Conservation (phyloP, 192 early-diverging fungal species). For the Coemansia sp. region DNA sequence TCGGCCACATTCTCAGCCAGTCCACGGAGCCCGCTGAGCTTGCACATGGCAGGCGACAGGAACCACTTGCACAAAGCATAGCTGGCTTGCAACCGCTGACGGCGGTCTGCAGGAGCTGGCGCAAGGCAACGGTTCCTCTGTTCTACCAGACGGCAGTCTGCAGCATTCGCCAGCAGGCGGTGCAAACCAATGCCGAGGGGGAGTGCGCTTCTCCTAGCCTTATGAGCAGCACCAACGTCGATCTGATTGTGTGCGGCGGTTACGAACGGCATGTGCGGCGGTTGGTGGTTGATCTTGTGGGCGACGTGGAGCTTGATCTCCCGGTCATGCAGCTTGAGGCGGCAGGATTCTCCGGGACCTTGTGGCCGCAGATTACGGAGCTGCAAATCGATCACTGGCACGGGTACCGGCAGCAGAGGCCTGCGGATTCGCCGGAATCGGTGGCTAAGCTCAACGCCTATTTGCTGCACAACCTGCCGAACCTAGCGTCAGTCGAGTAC, state of each 20-base stretch:
- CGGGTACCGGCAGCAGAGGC: conserved; percentile 9
- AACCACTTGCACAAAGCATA: conserved; percentile 15
- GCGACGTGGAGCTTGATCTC: conserved; percentile 28
- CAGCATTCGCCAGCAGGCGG: conserved; percentile 8
- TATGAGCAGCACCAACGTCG: conserved; percentile 17
- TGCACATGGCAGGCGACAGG: not conserved
- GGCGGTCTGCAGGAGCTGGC: conserved; percentile 33
- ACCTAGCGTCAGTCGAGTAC: conserved; percentile 31
- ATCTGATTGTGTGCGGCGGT: conserved; percentile 21
- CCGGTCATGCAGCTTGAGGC: conserved; percentile 18
- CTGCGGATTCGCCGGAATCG: conserved; percentile 16
- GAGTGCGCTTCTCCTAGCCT: not conserved
- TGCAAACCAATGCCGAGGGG: not conserved
- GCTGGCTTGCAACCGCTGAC: conserved; percentile 33
- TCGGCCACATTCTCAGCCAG: conserved; percentile 13
- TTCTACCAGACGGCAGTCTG: conserved; percentile 37
- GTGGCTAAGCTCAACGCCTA: conserved; percentile 32
- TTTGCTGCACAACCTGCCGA: conserved; percentile 35
- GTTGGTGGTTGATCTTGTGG: conserved; percentile 25
- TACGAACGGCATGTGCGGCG: conserved; percentile 23
- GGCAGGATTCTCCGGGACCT: conserved; percentile 15
- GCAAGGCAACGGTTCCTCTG: conserved; percentile 25
- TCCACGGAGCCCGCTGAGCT: not conserved
- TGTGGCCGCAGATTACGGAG: conserved; percentile 17
- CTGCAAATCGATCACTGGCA: conserved; percentile 33